Base-by-base conservation (phyloP, 2,329 filamentous ascomycete genomes). In the Ascochyta clinopodiicola region DNA sequence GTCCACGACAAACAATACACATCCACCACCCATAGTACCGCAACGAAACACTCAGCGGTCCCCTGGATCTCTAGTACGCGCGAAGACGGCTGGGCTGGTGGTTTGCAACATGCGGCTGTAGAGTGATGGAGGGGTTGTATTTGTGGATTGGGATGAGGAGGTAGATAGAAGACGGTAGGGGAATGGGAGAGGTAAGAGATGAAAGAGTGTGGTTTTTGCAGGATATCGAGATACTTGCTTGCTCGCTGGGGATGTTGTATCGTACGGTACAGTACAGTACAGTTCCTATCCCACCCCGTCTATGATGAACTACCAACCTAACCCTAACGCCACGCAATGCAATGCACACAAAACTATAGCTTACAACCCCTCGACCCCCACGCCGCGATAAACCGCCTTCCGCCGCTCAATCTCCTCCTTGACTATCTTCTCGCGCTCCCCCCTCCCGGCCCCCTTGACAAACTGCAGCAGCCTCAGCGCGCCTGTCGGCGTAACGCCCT, bases 401-500 rank as follows among this genome's bases (percentile, higher is more conserved):
- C 70, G 59, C 57, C 36, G 59, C 54, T 71, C 67, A 19, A 74
- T 54, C 40, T 70, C 70, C 57, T 66, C 64, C 65, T 43, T 75
- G 25, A 59, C 51, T 64, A 61, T 57, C 44, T 54, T 61, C 49
- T 68, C 68, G 44, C 64, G 62, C 54, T 73, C 70, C 40, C 62
- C 70, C 51, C 64, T 72, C 54, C 73, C 73, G 29, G 68, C 72
- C 2, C 77, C 78, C 62, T 79, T 80, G n/a, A 92, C 86, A 71
- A 85, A 84, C 22, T 80, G 81, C 53, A 94, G 75, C 58, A 95
- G 70, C 50, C 85, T 68, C 61, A 83, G 60, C 24, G 80, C 79
- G 0, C 81, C 81, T 27, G 75, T 72, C 0, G 81, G 80, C 56
- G 81, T 83, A n/a, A 83, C 82, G 2, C 94, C 94, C 75, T 99